Evolutionary conservation across 1,139 yeast genomes (phyloP), one percentile per base, ranked within the genome.

Genomic region (Insectozyma bohioensis): DNA sequence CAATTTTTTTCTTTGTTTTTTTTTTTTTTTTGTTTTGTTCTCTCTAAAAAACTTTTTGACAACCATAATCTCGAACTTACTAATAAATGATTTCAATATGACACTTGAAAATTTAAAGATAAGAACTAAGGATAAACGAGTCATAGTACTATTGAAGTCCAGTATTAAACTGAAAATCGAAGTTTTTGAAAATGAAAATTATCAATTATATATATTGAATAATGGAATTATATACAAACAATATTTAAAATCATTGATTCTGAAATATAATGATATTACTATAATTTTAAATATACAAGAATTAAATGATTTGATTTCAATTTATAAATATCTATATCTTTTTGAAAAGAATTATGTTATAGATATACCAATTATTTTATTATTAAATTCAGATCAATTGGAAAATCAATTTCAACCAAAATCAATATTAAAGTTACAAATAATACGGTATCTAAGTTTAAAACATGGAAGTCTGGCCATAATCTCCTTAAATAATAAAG

Each of bases 391-490:
- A 3, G 23, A 25, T 2, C 19, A 30, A 12, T 30, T 53, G 6
- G 47, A 43, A 5, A 39, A 39, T 11, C 51, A 48, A 25, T 42
- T 61, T 13, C 37, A 56, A 1, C 45, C 53, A 4, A 40, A 40
- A 9, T 46, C 49, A 19, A 49, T 61, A 9, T 44, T 43, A 18
- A 47, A 67, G 3, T 87, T 83, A 47, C 85, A 81, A 45, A 47
- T 64, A 27, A 43, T 80, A 19, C 63, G 95, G 24, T 54, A 69
- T 7, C 40, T 78, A 1, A 62, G 76, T 9, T 48, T 77, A 31
- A 58, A 64, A 22, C 73, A 72, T 45, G 72, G 67, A 0, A 23
- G 35, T 8, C 20, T 11, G 10, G 14, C 11, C 3, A 31, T 42
- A 6, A 20, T 43, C 6, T 32, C 40, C 3, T 31, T 33, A 15